phyloP scores from a whole-genome alignment of 768 basidiomycete genomes.

The Mycena capillaripes region DNA sequence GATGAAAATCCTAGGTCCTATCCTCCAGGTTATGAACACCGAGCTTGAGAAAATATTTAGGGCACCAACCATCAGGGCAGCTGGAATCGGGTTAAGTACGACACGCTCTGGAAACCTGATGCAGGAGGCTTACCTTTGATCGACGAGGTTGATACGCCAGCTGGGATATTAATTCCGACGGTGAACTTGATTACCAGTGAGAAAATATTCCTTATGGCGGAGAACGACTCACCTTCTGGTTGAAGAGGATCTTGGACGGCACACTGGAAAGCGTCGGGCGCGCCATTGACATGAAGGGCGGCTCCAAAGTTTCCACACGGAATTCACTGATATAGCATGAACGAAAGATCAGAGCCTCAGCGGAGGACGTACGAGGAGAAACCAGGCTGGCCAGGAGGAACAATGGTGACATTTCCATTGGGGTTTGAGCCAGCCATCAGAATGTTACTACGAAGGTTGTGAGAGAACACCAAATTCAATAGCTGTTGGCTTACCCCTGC shows the following conservation, averaged over 20 bases:
- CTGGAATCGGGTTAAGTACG: slow-evolving; percentile 28
- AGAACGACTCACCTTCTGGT: slow-evolving; percentile 13
- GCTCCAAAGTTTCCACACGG: slow-evolving; percentile 47
- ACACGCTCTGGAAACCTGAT: too few relatives aligned
- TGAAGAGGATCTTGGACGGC: slow-evolving; percentile 46
- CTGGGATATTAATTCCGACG: slow-evolving; percentile 46
- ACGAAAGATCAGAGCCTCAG: not conserved
- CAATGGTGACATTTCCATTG: slow-evolving; percentile 24
- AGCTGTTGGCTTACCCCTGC: slow-evolving; percentile 17
- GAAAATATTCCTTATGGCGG: too few relatives aligned
- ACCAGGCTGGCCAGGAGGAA: slow-evolving; percentile 31
- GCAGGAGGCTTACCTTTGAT: slow-evolving; percentile 20
- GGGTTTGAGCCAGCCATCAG: slow-evolving; percentile 37
- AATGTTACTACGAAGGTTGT: slow-evolving; percentile 13
- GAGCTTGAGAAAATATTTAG: too few relatives aligned
- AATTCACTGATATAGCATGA: slow-evolving; percentile 41
- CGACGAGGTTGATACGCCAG: slow-evolving; percentile 16
- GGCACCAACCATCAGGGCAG: slow-evolving; percentile 40
- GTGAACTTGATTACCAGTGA: slow-evolving; percentile 35
- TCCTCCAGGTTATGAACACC: too few relatives aligned
- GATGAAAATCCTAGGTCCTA: slow-evolving; percentile 48
- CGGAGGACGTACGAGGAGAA: slow-evolving; percentile 31
- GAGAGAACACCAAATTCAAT: not conserved
- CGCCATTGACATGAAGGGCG: slow-evolving; percentile 45
- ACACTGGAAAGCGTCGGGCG: slow-evolving; percentile 42